These are phyloP conservation scores for Dactylorhiza incarnata DNA, from an alignment of 106 monocot species.

Conservation along the genomic window DNA sequence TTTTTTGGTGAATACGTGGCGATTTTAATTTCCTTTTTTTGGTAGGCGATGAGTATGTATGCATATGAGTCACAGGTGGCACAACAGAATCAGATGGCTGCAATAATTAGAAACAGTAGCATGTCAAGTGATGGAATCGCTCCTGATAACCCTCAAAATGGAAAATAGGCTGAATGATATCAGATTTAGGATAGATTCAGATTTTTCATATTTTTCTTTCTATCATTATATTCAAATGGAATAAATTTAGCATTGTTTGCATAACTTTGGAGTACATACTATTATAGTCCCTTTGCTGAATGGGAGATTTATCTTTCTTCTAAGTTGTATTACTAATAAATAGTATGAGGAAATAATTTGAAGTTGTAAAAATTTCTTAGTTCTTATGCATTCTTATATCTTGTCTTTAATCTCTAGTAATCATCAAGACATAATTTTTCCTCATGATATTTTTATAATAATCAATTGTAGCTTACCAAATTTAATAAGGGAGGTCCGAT, in stretches of 20 bases:
- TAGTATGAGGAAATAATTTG: too few species aligned
- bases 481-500: too few species aligned
- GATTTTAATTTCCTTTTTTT: not conserved
- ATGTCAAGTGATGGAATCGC: slow-evolving; percentile 16
- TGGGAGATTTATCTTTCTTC: not conserved
- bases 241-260: not conserved
- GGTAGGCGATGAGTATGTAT: slow-evolving; percentile 51
- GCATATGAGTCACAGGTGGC: slow-evolving; percentile 29
- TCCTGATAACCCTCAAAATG: slow-evolving; percentile 19
- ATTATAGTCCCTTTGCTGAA: not conserved
- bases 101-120: slow-evolving; percentile 9
- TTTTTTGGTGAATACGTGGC: not conserved
- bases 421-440: too few species aligned
- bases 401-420: too few species aligned
- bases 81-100: slow-evolving; percentile 38
- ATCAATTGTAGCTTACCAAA: too few species aligned
- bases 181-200: not conserved
- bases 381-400: too few species aligned
- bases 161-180: slow-evolving; percentile 13
- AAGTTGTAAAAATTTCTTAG: too few species aligned
- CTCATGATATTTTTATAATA: too few species aligned
- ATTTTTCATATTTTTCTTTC: not conserved
- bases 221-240: not conserved
- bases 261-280: not conserved
- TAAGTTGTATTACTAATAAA: too few species aligned